phyloP scores from a whole-genome alignment of 768 basidiomycete species.

The Lentinula aciculospora region DNA sequence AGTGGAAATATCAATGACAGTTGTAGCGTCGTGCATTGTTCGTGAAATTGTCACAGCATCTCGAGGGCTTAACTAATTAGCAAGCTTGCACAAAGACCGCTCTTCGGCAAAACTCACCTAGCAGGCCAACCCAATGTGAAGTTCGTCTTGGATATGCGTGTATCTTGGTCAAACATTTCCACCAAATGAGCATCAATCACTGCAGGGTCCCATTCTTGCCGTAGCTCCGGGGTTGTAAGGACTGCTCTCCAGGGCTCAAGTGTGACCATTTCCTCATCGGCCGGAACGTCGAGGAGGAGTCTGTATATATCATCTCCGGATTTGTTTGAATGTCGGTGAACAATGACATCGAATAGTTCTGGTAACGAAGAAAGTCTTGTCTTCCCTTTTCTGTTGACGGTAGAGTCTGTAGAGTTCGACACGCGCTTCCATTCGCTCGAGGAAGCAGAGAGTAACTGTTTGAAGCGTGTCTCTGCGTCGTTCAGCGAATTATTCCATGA shows the following conservation, averaged over 20 bases:
- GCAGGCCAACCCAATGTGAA: slow-evolving; percentile 96
- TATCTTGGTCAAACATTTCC: slow-evolving; percentile 82
- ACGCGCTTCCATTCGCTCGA: slow-evolving; percentile 82
- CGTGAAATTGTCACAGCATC: slow-evolving; percentile 93
- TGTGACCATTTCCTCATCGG: slow-evolving; percentile 53
- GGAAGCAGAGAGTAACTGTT: slow-evolving; percentile 66
- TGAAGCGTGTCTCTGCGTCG: slow-evolving; percentile 72
- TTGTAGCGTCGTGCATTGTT: slow-evolving; percentile 72
- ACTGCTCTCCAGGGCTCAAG: slow-evolving; percentile 80
- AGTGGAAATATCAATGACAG: slow-evolving; percentile 86
- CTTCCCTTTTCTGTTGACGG: slow-evolving; percentile 57
- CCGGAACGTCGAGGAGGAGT: slow-evolving; percentile 73
- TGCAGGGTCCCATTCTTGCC: slow-evolving; percentile 91
- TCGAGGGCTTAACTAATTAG: slow-evolving; percentile 57
- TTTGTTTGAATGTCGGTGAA: slow-evolving; percentile 70
- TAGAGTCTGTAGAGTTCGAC: slow-evolving; percentile 30
- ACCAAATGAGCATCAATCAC: slow-evolving; percentile 80
- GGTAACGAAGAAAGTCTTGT: slow-evolving; percentile 44
- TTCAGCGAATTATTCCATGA: slow-evolving; percentile 76
- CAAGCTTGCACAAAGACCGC: background rate
- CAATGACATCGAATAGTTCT: slow-evolving; percentile 64
- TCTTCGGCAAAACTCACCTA: slow-evolving; percentile 49
- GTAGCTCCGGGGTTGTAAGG: slow-evolving; percentile 78
- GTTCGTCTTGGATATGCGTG: slow-evolving; percentile 84
- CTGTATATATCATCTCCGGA: slow-evolving; percentile 75